Percentiles rank a stretch among this genome's conserved stretches.
These are phyloP conservation scores for Aphanomyces euteiches DNA, from an alignment of 352 stramenopile genomes.

Conservation along the genomic window DNA sequence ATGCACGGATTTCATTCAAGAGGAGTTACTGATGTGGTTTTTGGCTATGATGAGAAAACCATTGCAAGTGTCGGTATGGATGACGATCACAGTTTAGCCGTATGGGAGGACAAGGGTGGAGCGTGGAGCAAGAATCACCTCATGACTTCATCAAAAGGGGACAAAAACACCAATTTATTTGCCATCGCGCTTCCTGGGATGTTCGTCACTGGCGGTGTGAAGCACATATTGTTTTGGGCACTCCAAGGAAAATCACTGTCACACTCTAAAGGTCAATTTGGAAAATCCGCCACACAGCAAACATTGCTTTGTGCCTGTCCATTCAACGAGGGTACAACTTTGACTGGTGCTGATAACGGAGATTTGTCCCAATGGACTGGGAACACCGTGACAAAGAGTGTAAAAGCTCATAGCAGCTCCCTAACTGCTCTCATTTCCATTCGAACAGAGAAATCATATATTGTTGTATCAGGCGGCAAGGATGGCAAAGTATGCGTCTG, in stretches of 20 bases:
- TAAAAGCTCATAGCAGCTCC: constrained; percentile 60
- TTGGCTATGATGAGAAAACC: constrained; percentile 40
- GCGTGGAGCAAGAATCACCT: constrained; percentile 46
- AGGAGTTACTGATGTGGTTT: constrained; percentile 66
- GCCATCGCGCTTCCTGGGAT: constrained; percentile 9
- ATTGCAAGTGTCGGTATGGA: constrained; percentile 38
- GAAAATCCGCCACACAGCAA: constrained; percentile 23
- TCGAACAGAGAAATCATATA: constrained; percentile 11
- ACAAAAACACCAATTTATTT: constrained; percentile 32
- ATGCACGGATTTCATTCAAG: constrained; percentile 65
- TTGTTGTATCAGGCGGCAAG: constrained; percentile 60
- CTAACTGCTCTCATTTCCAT: background rate
- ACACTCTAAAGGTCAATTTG: constrained; percentile 30
- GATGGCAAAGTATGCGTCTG: constrained; percentile 68
- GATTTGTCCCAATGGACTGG: constrained; percentile 33
- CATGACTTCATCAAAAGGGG: constrained; percentile 30
- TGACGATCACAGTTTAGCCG: constrained; percentile 41
- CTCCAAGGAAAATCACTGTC: constrained; percentile 32
- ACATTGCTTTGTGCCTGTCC: constrained; percentile 28
- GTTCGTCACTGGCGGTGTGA: constrained; percentile 31
- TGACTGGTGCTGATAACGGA: constrained; percentile 31
- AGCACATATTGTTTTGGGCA: constrained; percentile 34
- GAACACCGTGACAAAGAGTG: constrained; percentile 29
- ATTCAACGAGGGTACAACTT: constrained; percentile 24
- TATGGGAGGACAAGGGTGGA: constrained; percentile 57